Conservation (phyloP, 768 basidiomycete species). For the Auricularia sp. region DNA sequence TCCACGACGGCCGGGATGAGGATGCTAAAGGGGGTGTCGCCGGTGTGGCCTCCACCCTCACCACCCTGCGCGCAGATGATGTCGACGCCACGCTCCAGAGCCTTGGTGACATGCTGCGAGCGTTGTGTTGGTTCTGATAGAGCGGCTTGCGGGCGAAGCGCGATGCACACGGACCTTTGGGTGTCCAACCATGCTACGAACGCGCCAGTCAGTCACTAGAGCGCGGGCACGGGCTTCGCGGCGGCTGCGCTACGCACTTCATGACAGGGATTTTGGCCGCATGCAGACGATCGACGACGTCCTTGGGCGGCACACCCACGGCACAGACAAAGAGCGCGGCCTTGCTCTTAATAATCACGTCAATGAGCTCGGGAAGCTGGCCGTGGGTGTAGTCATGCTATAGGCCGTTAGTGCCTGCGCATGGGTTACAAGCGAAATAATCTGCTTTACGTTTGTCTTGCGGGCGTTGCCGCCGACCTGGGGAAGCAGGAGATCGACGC, state of each 20-base stretch:
- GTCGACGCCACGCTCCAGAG: conserved; percentile 69
- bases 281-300: conserved; percentile 74
- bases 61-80: conserved; percentile 84
- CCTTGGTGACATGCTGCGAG: conserved; percentile 58
- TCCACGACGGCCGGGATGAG: conserved; percentile 79
- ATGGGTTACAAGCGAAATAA: not conserved
- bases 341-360: conserved; percentile 65
- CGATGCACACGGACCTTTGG: conserved; percentile 46
- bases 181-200: conserved; percentile 66
- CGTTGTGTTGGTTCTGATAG: conserved; percentile 1
- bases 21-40: conserved; percentile 70
- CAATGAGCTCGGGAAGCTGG: conserved; percentile 64
- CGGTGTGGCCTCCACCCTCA: conserved; percentile 85
- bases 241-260: conserved; percentile 47
- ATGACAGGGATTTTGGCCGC: conserved; percentile 69
- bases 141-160: not conserved
- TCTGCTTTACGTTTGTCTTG: conserved; percentile 55
- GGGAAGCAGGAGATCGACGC: conserved; percentile 77
- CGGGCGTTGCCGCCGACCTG: conserved; percentile 74
- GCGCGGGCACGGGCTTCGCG: not conserved
- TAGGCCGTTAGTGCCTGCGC: not conserved
- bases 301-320: conserved; percentile 75
- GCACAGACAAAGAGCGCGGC: conserved; percentile 77
- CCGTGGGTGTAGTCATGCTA: conserved; percentile 71
- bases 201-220: not conserved